Conservation (phyloP, 352 stramenopile genomes). For the Globisporangium okanoganense region DNA sequence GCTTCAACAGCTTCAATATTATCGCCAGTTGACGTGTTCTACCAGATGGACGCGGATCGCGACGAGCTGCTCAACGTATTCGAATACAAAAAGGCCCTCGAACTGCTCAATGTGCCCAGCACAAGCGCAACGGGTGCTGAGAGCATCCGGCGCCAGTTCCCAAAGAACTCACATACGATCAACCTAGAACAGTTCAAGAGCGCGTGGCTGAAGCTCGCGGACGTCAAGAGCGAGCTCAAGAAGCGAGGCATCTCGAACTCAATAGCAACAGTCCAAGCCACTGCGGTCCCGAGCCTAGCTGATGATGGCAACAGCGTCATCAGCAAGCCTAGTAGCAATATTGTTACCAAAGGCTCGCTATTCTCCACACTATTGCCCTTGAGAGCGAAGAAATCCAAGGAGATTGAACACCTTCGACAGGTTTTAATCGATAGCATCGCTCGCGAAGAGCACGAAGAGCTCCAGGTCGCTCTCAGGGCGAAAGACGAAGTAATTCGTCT, state of each 20-base stretch:
- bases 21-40: constrained; percentile 55
- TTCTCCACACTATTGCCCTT: constrained; percentile 3
- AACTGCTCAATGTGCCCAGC: constrained; percentile 33
- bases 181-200: constrained; percentile 52
- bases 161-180: constrained; percentile 27
- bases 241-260: constrained; percentile 27
- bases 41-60: constrained; percentile 53
- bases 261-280: neutral
- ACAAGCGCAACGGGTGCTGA: constrained; percentile 15
- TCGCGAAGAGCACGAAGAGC: constrained; percentile 44
- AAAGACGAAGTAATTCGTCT: constrained; percentile 52
- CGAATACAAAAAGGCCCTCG: constrained; percentile 61
- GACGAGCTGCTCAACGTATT: constrained; percentile 60
- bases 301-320: neutral
- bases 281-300: too few species aligned
- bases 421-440: constrained; percentile 36
- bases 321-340: neutral
- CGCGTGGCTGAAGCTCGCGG: constrained; percentile 47
- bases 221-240: constrained; percentile 37
- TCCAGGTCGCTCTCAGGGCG: constrained; percentile 36
- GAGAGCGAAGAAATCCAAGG: constrained; percentile 3
- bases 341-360: neutral
- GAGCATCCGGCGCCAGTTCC: constrained; percentile 28
- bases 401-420: constrained; percentile 26
- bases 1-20: constrained; percentile 16